These are phyloP conservation scores for Fusarium dimerum DNA, from an alignment of 2,329 filamentous ascomycete genomes.

Conservation along the genomic window DNA sequence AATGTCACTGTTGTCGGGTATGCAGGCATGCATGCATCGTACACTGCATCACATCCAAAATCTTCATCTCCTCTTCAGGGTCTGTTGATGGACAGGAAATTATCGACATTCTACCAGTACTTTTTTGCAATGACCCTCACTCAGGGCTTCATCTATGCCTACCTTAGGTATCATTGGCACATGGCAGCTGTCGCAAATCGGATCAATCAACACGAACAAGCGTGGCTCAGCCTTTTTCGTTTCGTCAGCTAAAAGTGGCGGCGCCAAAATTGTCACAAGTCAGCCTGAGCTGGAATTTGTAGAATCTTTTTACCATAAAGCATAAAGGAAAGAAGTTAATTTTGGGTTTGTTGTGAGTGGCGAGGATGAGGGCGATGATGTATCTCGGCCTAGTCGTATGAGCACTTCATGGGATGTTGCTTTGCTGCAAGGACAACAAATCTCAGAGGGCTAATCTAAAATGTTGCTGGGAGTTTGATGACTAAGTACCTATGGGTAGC, in stretches of 20 bases:
- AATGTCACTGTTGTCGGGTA: no score
- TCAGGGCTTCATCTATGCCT: not conserved
- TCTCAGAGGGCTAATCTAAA: no score
- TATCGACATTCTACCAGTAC: no score
- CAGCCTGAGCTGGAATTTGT: slow-evolving; percentile 4
- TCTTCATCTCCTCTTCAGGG: no score
- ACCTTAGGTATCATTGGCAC: not conserved
- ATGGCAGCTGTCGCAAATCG: not conserved
- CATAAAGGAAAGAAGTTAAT: slow-evolving; percentile 1
- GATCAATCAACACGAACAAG: not conserved
- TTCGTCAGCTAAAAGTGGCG: slow-evolving; percentile 28
- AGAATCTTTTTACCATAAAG: slow-evolving; percentile 2
- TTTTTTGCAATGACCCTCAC: no score
- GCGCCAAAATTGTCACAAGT: slow-evolving; percentile 16
- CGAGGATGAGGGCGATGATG: not conserved
- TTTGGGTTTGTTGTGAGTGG: not conserved
- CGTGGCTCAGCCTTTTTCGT: slow-evolving; percentile 26
- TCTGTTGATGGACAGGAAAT: no score
- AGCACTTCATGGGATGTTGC: not conserved
- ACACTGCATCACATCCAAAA: not conserved
- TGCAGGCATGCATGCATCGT: not conserved
- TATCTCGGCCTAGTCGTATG: not conserved
- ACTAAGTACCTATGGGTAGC: no score
- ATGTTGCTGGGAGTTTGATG: no score
- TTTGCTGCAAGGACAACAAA: no score